phyloP scores from a whole-genome alignment of 1,284 basidiomycete genomes.

The Microbotryum scabiosae region DNA sequence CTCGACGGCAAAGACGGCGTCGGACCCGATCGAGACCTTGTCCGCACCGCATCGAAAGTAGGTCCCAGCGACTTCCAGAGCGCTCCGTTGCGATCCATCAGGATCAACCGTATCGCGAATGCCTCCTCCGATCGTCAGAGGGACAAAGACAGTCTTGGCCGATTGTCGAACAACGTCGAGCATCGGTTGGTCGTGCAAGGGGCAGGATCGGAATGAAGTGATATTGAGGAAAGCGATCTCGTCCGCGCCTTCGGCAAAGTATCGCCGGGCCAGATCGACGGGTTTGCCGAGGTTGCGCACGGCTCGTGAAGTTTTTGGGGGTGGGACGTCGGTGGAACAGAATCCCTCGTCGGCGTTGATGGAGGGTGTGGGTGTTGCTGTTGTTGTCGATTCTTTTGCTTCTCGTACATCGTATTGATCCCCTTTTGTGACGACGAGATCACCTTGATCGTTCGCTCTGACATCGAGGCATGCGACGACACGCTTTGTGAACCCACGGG shows the following conservation, averaged over 20 bases:
- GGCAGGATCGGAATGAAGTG: constrained; percentile 95
- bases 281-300: constrained; percentile 98
- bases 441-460: constrained; percentile 87
- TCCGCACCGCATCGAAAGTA: constrained; percentile 98
- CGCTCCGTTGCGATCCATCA: constrained; percentile 76
- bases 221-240: constrained; percentile 98
- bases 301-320: constrained; percentile 44
- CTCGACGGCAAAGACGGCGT: constrained; percentile 91
- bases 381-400: constrained; percentile 43
- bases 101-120: constrained; percentile 96
- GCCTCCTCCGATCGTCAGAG: constrained; percentile 96
- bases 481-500: constrained; percentile 72
- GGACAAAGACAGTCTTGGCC: constrained; percentile 86
- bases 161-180: constrained; percentile 84
- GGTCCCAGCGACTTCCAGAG: constrained; percentile 86
- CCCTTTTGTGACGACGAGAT: constrained; percentile 98
- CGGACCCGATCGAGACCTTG: constrained; percentile 93
- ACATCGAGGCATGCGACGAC: constrained; percentile 98
- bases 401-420: constrained; percentile 99
- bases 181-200: constrained; percentile 95
- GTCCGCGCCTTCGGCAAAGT: constrained; percentile 86
- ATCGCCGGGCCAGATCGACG: constrained; percentile 77
- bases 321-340: constrained; percentile 14
- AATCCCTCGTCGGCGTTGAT: constrained; percentile 29
- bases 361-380: constrained; percentile 34